A percentile compares a stretch with the other conserved stretches of the same genome.
These are phyloP conservation scores for Funneliformis geosporum DNA, from an alignment of 192 early-diverging fungal species.

Conservation along the genomic window DNA sequence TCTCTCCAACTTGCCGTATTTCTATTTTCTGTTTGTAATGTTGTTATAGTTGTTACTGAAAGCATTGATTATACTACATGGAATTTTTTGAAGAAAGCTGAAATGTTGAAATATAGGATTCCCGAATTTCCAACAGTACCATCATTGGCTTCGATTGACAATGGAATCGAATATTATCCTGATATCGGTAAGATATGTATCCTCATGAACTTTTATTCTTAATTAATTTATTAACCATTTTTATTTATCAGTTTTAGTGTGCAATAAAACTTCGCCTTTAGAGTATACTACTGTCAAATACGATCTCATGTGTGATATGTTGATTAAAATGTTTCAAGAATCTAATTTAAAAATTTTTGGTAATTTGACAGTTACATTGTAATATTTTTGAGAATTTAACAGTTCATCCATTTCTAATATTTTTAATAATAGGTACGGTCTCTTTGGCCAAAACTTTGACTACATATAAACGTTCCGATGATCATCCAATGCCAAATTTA, in stretches of 20 bases:
- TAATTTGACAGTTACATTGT: constrained; percentile 3
- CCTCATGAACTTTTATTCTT: background rate
- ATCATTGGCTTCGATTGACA: constrained; percentile 12
- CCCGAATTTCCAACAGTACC: constrained; percentile 41
- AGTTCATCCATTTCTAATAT: background rate
- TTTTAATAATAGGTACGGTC: constrained; percentile 32
- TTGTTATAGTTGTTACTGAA: constrained; percentile 58
- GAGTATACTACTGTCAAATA: constrained; percentile 41
- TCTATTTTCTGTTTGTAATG: constrained; percentile 61
- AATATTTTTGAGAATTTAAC: background rate
- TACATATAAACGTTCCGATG: constrained; percentile 13
- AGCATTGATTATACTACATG: constrained; percentile 38
- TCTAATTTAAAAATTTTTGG: constrained; percentile 42
- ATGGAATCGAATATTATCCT: constrained; percentile 39
- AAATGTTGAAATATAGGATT: constrained; percentile 44
- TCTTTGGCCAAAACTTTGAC: constrained; percentile 37
- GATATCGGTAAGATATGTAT: constrained; percentile 38
- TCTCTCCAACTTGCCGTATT: constrained; percentile 56
- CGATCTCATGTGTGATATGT: background rate
- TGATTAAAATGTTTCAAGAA: constrained; percentile 33
- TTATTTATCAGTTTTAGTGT: constrained; percentile 37
- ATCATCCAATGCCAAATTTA: constrained; percentile 31
- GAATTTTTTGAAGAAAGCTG: constrained; percentile 39
- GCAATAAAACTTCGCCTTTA: constrained; percentile 34
- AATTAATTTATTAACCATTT: background rate